phyloP scores from a whole-genome alignment of 1,284 basidiomycete genomes.

The Ustilago bromivora region DNA sequence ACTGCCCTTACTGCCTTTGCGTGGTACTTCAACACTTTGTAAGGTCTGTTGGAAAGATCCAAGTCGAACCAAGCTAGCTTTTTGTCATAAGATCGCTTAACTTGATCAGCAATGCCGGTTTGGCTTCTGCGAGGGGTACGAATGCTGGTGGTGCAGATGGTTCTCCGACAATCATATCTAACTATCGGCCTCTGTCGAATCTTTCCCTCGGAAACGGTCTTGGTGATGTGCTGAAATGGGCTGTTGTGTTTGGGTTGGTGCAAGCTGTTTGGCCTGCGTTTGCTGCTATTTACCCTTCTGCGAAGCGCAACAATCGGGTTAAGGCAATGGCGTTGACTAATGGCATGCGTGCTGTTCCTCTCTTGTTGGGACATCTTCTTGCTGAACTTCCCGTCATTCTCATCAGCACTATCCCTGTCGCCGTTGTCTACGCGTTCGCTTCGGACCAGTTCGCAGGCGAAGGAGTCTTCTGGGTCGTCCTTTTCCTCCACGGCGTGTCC shows the following conservation, averaged over 20 bases:
- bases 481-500: slow-evolving; percentile 79
- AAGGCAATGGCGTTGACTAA: slow-evolving; percentile 84
- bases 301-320: slow-evolving; percentile 77
- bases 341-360: slow-evolving; percentile 78
- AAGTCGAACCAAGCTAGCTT: slow-evolving; percentile 99
- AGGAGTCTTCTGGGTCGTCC: slow-evolving; percentile 76
- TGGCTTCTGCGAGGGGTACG: slow-evolving; percentile 18
- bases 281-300: slow-evolving; percentile 80
- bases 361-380: slow-evolving; percentile 83
- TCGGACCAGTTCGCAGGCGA: slow-evolving; percentile 79
- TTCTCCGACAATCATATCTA: slow-evolving; percentile 27
- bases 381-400: slow-evolving; percentile 77
- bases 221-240: slow-evolving; percentile 40
- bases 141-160: slow-evolving; percentile 14
- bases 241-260: slow-evolving; percentile 38
- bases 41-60: slow-evolving; percentile 93
- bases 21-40: slow-evolving; percentile 97
- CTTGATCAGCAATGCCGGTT: slow-evolving; percentile 40
- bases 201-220: slow-evolving; percentile 39
- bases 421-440: slow-evolving; percentile 75
- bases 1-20: slow-evolving; percentile 89
- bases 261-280: slow-evolving; percentile 83
- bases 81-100: slow-evolving; percentile 85
- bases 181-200: slow-evolving; percentile 26
- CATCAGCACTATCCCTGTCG: slow-evolving; percentile 75